phyloP scores from a whole-genome alignment of 768 basidiomycete species.

The Mycena vitilis region DNA sequence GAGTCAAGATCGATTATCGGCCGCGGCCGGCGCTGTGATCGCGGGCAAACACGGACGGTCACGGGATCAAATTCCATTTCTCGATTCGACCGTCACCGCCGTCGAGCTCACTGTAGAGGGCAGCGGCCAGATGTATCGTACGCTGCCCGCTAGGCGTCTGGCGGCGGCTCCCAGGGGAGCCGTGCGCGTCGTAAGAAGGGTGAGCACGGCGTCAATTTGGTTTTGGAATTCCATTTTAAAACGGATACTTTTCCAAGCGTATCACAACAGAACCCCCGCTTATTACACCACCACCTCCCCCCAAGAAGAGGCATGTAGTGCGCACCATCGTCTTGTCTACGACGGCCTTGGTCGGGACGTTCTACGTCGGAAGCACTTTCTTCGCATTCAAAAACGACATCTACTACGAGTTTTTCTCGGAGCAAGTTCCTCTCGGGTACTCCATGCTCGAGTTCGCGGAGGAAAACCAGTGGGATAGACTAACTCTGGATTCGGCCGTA shows the following conservation, averaged over 20 bases:
- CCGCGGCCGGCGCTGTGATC: background rate
- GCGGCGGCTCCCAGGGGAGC: constrained; percentile 58
- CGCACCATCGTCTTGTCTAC: constrained; percentile 76
- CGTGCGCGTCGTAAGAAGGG: constrained; percentile 69
- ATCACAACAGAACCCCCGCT: constrained; percentile 68
- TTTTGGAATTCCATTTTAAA: background rate
- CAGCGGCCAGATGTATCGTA: constrained; percentile 62
- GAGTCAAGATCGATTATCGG: no score
- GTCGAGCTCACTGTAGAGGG: constrained; percentile 9
- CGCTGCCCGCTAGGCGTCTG: constrained; percentile 66
- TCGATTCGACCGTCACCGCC: constrained; percentile 47
- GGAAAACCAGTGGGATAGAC: constrained; percentile 78
- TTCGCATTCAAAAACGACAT: constrained; percentile 79
- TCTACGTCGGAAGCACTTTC: constrained; percentile 87
- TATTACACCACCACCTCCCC: constrained; percentile 47
- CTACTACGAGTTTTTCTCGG: constrained; percentile 90
- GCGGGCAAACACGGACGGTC: background rate
- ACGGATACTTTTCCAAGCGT: constrained; percentile 55
- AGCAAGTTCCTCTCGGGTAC: constrained; percentile 82
- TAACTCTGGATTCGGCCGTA: constrained; percentile 72
- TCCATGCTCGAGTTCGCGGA: constrained; percentile 86
- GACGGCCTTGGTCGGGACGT: constrained; percentile 73
- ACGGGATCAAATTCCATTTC: background rate
- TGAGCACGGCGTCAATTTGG: constrained; percentile 39
- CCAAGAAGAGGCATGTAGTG: constrained; percentile 66